Evolutionary conservation across 768 basidiomycete genomes (phyloP).

Genomic region (Suillus decipiens): DNA sequence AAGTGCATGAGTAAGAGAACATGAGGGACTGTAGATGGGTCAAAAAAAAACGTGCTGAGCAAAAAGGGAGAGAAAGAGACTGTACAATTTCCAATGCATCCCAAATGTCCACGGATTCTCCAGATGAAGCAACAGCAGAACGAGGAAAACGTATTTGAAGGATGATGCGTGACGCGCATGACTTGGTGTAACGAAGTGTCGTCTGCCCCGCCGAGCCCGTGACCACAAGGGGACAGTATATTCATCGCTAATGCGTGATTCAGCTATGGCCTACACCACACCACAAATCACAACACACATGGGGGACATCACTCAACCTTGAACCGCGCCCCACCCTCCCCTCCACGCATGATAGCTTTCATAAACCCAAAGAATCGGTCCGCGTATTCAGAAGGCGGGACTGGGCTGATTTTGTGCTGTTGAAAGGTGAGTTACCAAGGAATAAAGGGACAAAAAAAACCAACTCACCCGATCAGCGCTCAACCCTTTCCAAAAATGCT

Average conservation of each 20-base stretch:
- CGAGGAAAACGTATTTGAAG: neutral
- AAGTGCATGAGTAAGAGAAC: neutral
- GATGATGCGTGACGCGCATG: neutral
- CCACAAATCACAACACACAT: neutral
- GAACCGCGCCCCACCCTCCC: constrained; percentile 61
- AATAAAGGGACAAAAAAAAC: neutral
- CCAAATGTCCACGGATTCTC: neutral
- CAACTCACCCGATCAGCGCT: constrained; percentile 81
- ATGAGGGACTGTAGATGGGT: neutral
- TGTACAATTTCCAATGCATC: constrained; percentile 4
- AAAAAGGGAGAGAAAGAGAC: neutral
- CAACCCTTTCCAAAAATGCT: constrained; percentile 92
- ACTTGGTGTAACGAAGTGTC: too few species aligned
- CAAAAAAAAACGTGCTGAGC: neutral
- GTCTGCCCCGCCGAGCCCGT: neutral
- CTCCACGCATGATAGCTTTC: constrained; percentile 83
- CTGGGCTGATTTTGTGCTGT: constrained; percentile 94
- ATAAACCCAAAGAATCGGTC: constrained; percentile 88
- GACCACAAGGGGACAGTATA: neutral
- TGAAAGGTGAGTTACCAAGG: constrained; percentile 6
- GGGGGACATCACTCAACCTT: constrained; percentile 38
- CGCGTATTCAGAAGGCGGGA: constrained; percentile 84
- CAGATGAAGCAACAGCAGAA: constrained; percentile 4
- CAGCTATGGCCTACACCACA: neutral
- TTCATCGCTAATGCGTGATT: neutral